These are phyloP conservation scores for Blastocystis sp. DNA, from an alignment of 352 stramenopile species.

Conservation along the genomic window DNA sequence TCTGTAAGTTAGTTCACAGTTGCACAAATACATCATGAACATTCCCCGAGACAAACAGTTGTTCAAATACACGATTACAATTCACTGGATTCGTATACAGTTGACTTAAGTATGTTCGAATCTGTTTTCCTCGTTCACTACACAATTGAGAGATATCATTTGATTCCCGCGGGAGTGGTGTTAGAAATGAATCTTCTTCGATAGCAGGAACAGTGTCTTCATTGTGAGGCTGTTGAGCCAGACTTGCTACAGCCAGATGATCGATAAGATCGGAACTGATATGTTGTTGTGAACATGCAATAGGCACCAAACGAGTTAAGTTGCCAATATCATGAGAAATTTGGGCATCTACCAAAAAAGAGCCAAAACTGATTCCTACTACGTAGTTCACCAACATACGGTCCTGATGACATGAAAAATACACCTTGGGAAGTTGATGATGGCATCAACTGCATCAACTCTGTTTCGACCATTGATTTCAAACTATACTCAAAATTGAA, in stretches of 20 bases:
- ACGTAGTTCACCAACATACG: not conserved
- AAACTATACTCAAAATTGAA: not conserved
- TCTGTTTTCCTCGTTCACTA: not conserved
- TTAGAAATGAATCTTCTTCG: not conserved
- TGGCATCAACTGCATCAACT: not conserved
- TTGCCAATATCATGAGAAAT: not conserved
- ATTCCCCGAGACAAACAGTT: not conserved
- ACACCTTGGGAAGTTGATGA: not conserved
- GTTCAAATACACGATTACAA: not conserved
- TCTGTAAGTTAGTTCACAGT: not conserved
- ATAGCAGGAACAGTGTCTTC: not conserved
- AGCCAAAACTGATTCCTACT: not conserved
- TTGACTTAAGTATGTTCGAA: not conserved
- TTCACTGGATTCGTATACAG: not conserved
- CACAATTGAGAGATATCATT: not conserved
- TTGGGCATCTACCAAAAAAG: not conserved
- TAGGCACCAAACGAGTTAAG: not conserved
- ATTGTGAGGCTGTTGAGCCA: not conserved
- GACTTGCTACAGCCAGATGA: not conserved
- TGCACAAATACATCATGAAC: not conserved
- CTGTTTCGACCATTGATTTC: not conserved
- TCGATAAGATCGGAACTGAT: not conserved
- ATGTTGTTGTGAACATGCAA: not conserved
- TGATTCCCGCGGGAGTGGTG: not conserved
- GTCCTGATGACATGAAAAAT: conserved; percentile 7